Evolutionary conservation across 2,329 filamentous ascomycete species (phyloP).

Genomic region (Hypoxylon sp.): DNA sequence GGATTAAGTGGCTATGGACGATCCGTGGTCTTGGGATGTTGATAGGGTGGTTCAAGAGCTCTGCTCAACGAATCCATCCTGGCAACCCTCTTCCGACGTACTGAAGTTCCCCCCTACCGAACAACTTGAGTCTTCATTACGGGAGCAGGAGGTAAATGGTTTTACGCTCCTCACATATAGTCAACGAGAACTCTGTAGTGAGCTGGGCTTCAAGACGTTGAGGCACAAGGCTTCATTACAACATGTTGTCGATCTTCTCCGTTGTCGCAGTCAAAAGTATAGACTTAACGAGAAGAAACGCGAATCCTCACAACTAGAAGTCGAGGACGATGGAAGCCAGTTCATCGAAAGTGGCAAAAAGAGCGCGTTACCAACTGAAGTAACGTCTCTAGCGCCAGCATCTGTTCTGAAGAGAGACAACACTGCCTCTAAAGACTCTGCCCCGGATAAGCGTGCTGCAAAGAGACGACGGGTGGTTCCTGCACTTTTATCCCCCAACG

Average conservation of each 20-base stretch:
- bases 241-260: constrained; percentile 71
- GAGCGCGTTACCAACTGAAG: not conserved
- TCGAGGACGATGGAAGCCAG: constrained; percentile 27
- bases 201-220: constrained; percentile 70
- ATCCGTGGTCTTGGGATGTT: constrained; percentile 83
- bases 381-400: not conserved
- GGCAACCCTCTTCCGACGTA: constrained; percentile 57
- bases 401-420: not conserved
- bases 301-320: constrained; percentile 37
- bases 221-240: constrained; percentile 72
- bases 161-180: constrained; percentile 72
- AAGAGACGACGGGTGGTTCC: constrained; percentile 52
- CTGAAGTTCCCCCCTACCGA: constrained; percentile 65
- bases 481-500: constrained; percentile 40
- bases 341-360: not conserved
- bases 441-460: constrained; percentile 16
- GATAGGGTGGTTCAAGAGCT: constrained; percentile 77
- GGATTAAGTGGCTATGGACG: constrained; percentile 56
- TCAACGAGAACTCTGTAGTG: constrained; percentile 65
- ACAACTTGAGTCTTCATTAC: constrained; percentile 68
- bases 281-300: constrained; percentile 50
- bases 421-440: not conserved
- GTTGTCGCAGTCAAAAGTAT: constrained; percentile 66
- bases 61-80: constrained; percentile 68
- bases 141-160: constrained; percentile 76